Evolutionary conservation across 768 basidiomycete genomes (phyloP), one percentile per base, ranked within the genome.

Genomic region (Mycena haematopus): DNA sequence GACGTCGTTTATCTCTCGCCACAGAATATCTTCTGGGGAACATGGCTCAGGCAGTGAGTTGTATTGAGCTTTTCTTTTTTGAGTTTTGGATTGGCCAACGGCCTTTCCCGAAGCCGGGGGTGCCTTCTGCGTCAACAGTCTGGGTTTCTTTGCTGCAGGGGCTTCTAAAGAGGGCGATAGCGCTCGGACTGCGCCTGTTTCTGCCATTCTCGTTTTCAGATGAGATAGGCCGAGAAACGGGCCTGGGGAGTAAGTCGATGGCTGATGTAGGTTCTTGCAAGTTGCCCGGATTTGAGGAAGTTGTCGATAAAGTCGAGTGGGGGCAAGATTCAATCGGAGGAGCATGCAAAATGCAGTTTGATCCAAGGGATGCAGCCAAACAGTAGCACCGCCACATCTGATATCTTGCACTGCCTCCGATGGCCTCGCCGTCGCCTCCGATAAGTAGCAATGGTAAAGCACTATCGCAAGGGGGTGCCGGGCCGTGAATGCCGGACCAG

Each of bases 21-120:
- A 86, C 29, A 92, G 76, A 13, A 95, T 90, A 69, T 95, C 92
- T 24, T 89, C 90, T 17, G 84, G 67, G 3, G 92, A 89, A 69
- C 83, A 90, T 0, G 84, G 78, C 51, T 92, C 92, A 1, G 87
- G 85, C 2, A 82, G 67, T 35, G 73, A 72, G 45, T 80, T 71
- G 66, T 79, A 77, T 75, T 80, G 74, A 70, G 76, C 69, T 62
- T 69, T 65, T 65, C 70, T 61, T 69, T 74, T 71, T 2, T 72
- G 64, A 38, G 66, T 54, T 56, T 74, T 73, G 3, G 65, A 65
- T 17, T 29, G 60, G 19, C 68, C 65, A 42, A 60, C 45, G 38
- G 49, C 54, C 50, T 2, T 51, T 63, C 65, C 25, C 7, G 52
- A 54, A 22, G 56, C 31, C 31, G 27, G 52, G 38, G 19, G 29